Evolutionary conservation across 1,139 yeast species (phyloP).

Genomic region (Hansenula lynferdii): DNA sequence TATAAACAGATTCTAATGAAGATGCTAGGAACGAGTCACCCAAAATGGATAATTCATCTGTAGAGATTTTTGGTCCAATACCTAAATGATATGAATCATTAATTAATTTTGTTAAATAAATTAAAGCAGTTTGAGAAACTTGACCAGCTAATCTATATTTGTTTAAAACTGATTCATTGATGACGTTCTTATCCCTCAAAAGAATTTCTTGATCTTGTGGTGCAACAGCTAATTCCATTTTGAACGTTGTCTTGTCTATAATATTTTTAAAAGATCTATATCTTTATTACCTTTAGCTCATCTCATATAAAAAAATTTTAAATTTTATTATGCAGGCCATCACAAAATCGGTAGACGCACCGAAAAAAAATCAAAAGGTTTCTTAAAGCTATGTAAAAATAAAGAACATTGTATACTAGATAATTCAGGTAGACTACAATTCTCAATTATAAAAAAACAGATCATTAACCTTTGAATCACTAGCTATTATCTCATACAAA

Average conservation of each 20-base stretch:
- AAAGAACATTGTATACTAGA: too few relatives aligned
- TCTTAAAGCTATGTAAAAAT: too few relatives aligned
- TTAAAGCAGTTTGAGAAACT: conserved; percentile 81
- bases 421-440: too few relatives aligned
- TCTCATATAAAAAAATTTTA: conserved; percentile 3
- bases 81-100: conserved; percentile 64
- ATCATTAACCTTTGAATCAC: too few relatives aligned
- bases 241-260: too few relatives aligned
- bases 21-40: conserved; percentile 71
- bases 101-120: conserved; percentile 60
- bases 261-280: too few relatives aligned
- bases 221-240: conserved; percentile 61
- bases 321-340: background rate
- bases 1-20: conserved; percentile 50
- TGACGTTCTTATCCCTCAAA: conserved; percentile 67
- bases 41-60: conserved; percentile 75
- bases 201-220: conserved; percentile 71
- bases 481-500: too few relatives aligned
- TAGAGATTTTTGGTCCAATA: conserved; percentile 32
- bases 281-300: background rate
- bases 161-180: conserved; percentile 58
- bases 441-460: too few relatives aligned
- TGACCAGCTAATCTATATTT: conserved; percentile 91
- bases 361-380: too few relatives aligned
- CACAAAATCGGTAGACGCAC: background rate